Conservation (phyloP, 352 stramenopile genomes). For the Phytophthora sansomeana region DNA sequence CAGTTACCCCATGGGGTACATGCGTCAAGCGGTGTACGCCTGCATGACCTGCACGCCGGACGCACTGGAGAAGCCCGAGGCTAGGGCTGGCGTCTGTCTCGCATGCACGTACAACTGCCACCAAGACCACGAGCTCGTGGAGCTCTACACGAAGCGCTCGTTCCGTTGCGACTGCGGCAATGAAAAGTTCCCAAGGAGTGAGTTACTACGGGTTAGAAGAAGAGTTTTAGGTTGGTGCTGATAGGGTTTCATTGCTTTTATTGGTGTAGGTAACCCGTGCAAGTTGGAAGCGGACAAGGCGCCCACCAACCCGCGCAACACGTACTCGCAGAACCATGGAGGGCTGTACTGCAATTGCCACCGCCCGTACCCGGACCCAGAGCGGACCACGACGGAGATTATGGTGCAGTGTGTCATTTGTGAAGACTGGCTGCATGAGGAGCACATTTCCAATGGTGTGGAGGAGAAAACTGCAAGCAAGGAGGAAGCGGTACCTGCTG, state of each 20-base stretch:
- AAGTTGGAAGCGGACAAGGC: constrained; percentile 65
- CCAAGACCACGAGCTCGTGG: constrained; percentile 75
- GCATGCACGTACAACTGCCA: constrained; percentile 82
- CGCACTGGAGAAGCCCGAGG: constrained; percentile 36
- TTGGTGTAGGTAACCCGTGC: constrained; percentile 48
- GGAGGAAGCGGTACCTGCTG: neutral
- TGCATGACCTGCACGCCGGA: constrained; percentile 77
- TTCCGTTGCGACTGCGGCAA: constrained; percentile 86
- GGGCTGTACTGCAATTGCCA: constrained; percentile 77
- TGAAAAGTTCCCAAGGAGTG: constrained; percentile 54
- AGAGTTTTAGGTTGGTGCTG: neutral
- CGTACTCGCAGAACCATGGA: constrained; percentile 79
- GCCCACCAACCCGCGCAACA: constrained; percentile 58
- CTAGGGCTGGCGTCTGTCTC: constrained; percentile 65
- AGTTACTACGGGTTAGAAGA: neutral
- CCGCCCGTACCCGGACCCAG: constrained; percentile 77
- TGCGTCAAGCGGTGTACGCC: constrained; percentile 72
- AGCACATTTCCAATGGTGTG: constrained; percentile 55
- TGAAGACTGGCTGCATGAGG: constrained; percentile 83
- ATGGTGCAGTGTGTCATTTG: constrained; percentile 85
- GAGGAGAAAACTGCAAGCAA: neutral
- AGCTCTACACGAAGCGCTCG: constrained; percentile 82
- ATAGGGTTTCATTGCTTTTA: neutral
- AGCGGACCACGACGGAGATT: constrained; percentile 66
- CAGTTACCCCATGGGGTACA: constrained; percentile 74